Base-by-base conservation (phyloP, 148 eudicot genomes). In the Rhododendron williamsianum region DNA sequence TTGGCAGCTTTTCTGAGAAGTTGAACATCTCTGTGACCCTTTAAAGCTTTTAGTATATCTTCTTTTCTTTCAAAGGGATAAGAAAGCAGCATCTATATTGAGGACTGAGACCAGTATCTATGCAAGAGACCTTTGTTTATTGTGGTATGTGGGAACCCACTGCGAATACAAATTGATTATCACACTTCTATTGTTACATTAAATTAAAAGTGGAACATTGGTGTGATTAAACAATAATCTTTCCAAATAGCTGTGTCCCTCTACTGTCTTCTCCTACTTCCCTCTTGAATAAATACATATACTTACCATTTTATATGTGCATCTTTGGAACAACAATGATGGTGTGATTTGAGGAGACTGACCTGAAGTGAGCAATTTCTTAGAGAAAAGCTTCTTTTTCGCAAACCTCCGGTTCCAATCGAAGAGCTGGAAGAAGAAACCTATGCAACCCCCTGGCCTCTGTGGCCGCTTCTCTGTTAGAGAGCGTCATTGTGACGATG, bases 331-430 rank as follows among this genome's bases (percentile, higher is more conserved):
- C 23, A 80, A 80, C 41, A 51, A 30, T 51, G 83, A 12, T 3
- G 38, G 1, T 16, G 60, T 49, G n/a, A 30, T 65, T 23, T 19
- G 48, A 38, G 45, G 19, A 81, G 16, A 54, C 85, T 86, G 77
- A 97, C 99, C 98, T 88, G 96, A 95, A 8, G 95, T 88, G 85
- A 95, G 94, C 89, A 97, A 86, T 87, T 95, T 93, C 87, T 89
- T 97, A 3, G 98, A 90, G 91, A 95, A 94, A 49, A 97, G 88
- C 93, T 91, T 97, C 93, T 94, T 97, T 91, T 93, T 95, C 41
- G 96, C 91, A 48, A 95, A 90, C 58, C 98, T 95, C 83, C 95
- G 85, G 88, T 95, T 97, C 99, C 99, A 97, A 89, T 97, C 94
- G 85, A 97, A 95, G 43, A 97, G 93, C 88, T 97, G 95, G 74